Percentiles rank a stretch among this genome's conserved stretches.
Conservation (phyloP, 257 asterid species). For the Ajuga chamaepitys region DNA sequence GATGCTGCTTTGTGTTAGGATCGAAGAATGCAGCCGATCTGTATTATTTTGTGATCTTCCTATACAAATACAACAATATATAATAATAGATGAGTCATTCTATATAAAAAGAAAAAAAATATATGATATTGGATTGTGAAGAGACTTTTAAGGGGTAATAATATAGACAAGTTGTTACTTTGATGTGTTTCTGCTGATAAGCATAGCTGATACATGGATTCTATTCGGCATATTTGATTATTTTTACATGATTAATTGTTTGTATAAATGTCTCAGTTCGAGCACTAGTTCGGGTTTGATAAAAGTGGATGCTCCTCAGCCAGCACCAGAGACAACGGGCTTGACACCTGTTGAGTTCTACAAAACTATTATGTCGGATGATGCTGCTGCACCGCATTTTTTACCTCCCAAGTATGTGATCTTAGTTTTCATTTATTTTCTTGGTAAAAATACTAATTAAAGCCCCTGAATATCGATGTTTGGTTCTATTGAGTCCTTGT, state of each 20-base stretch:
- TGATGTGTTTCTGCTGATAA: not conserved
- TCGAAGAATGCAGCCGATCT: too few relatives aligned
- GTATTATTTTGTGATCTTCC: too few relatives aligned
- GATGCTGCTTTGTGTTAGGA: too few relatives aligned
- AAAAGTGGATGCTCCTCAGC: constrained; percentile 37
- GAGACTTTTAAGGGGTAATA: too few relatives aligned
- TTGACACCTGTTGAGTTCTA: constrained; percentile 19
- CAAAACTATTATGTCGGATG: constrained; percentile 13
- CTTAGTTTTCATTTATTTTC: not conserved
- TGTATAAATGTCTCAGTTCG: constrained; percentile 31
- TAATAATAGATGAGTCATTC: too few relatives aligned
- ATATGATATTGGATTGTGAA: too few relatives aligned
- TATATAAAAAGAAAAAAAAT: too few relatives aligned
- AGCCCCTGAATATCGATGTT: too few relatives aligned
- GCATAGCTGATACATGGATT: not conserved
- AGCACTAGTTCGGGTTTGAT: constrained; percentile 16
- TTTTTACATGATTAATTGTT: not conserved
- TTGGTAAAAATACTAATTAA: too few relatives aligned
- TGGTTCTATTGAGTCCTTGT: too few relatives aligned
- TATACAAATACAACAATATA: too few relatives aligned
- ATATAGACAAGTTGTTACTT: too few relatives aligned
- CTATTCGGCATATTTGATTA: not conserved
- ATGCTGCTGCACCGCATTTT: constrained; percentile 20
- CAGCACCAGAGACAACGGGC: constrained; percentile 25
- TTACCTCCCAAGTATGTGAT: constrained; percentile 24